Evolutionary conservation across 768 basidiomycete genomes (phyloP), one percentile per base, ranked within the genome.

Genomic region (Lyophyllum semitale): DNA sequence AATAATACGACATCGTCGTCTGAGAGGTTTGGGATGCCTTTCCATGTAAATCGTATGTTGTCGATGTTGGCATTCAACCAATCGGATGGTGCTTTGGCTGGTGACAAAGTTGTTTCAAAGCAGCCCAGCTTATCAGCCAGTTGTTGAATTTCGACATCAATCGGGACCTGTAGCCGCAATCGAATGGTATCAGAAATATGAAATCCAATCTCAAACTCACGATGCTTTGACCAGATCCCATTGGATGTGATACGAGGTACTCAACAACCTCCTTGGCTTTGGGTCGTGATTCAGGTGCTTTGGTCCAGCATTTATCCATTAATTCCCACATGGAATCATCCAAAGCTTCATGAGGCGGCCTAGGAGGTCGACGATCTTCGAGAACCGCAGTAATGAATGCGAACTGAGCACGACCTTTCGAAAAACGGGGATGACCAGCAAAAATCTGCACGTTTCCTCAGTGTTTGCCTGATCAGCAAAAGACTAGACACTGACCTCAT

Each of bases 191-290:
- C n/a, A n/a, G n/a, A n/a, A n/a, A n/a, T 26, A 29, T 23, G 41
- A n/a, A n/a, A 27, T 27, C 23, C 47, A 46, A 23, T 49, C 53
- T 8, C 6, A n/a, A 15, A 51, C 64, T 43, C 43, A 70, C 70
- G 6, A 63, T 59, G 56, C 66, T 71, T 58, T 71, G 70, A 18
- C 68, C 70, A 3, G 58, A 54, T 1, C 70, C 70, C 0, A 65
- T 70, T 17, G 64, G 63, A 27, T 54, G 32, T 12, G 35, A 26
- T 40, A 26, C 30, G 18, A 45, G 35, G 26, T 17, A 45, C 17
- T 46, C 32, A n/a, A 56, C 18, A 12, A 56, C 30, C 15, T 44
- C 42, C 11, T 18, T 23, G 1, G 55, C 35, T 22, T 48, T 45
- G 12, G 55, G 55, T 17, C 55, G 20, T 15, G 12, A 18, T 29